Base-by-base conservation (phyloP, 2,329 filamentous ascomycete genomes). In the Botrytis tulipae region DNA sequence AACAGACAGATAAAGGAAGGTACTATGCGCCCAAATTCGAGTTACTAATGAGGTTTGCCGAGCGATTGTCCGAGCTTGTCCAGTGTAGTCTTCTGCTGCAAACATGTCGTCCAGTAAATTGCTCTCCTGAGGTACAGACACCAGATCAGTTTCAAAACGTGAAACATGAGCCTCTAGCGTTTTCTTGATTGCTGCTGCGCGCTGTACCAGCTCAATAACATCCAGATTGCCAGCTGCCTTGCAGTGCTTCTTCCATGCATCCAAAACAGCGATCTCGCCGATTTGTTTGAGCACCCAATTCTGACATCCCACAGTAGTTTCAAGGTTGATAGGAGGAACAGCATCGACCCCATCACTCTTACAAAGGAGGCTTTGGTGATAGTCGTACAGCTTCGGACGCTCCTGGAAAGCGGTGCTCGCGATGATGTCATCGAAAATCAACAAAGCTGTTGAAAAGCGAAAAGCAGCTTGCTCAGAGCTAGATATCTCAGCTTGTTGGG, bases 261-360 rank as follows among this genome's bases (percentile, higher is more conserved):
- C 85, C 10, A 91, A 83, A 3, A 83, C 79, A 7, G 87, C 83
- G 60, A 88, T 85, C 65, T 88, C 84, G 25, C 85, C 85, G 48
- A 91, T 84, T 18, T 84, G 80, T 60, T 87, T 80, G 54, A 91
- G 74, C 3, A 84, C 84, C 87, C 87, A 88, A 79, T 89, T 90
- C 71, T 87, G 82, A 74, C 87, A 83, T 1, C 88, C 88, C 37
- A 87, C 77, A 71, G 87, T 85, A 54, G 85, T 84, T 61, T 86
- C 84, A 73, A 89, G 82, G 65, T 84, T 81, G 22, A 88, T 81
- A 1, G 80, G 80, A 0, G 79, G 72, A n/a, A 29, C n/a, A 5
- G 51, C 51, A 1, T 80, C 79, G 42, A 37, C 37, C 40, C 76
- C 75, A 70, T 74, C 57, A 35, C 86, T 84, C 66, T 61, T 68